Conservation (phyloP, 108 stramenopile genomes). For the Cyclostephanos invisitatus region DNA sequence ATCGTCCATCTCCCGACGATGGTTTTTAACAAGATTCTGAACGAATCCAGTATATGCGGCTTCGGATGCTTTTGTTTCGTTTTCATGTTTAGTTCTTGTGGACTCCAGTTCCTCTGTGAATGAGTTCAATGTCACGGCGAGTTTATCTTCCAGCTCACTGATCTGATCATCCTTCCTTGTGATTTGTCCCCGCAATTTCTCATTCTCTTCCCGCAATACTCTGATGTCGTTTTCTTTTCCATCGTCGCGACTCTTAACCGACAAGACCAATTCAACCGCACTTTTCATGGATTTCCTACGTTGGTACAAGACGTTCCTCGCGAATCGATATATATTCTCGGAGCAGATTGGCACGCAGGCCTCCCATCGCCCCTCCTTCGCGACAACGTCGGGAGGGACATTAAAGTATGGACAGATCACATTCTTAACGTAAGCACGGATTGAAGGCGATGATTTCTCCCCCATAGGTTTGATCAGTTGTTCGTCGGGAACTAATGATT, state of each 20-base stretch:
- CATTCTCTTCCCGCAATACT: neutral
- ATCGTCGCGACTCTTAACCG: neutral
- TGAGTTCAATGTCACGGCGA: neutral
- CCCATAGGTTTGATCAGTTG: slow-evolving; percentile 1
- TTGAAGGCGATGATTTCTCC: neutral
- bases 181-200: neutral
- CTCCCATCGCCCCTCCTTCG: neutral
- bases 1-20: slow-evolving; percentile 8
- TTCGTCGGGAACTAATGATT: neutral
- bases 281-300: slow-evolving; percentile 15
- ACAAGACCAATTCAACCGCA: slow-evolving; percentile 4
- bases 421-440: neutral
- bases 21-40: neutral
- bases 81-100: neutral
- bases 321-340: slow-evolving; percentile 6
- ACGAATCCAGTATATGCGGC: neutral
- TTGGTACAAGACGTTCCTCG: slow-evolving; percentile 7
- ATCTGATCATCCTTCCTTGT: neutral
- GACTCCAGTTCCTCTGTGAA: neutral
- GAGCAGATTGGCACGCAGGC: slow-evolving; percentile 2
- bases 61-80: neutral
- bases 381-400: slow-evolving; percentile 1
- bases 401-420: slow-evolving; percentile 6
- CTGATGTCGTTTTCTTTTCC: neutral
- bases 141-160: neutral